These are phyloP conservation scores for Chenopodium quinoa DNA, from an alignment of 148 eudicot species.

Conservation along the genomic window DNA sequence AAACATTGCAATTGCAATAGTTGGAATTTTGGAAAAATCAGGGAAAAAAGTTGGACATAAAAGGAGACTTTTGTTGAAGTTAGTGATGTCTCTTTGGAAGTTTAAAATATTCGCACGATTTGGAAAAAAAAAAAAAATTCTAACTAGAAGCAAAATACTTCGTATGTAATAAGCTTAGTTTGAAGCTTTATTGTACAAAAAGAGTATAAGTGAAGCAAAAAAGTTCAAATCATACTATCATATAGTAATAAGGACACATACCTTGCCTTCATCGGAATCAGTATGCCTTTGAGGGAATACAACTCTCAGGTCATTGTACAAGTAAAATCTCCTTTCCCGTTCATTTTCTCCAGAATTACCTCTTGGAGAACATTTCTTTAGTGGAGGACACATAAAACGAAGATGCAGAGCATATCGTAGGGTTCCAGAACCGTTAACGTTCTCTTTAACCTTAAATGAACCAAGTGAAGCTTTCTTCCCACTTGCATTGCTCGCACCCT, in stretches of 20 bases:
- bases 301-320: slow-evolving; percentile 65
- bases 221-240: not conserved
- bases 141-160: not conserved
- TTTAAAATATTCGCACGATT: not conserved
- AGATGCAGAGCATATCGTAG: slow-evolving; percentile 90
- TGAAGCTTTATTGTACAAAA: not conserved
- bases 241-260: slow-evolving; percentile 27
- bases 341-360: slow-evolving; percentile 21
- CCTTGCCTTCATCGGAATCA: slow-evolving; percentile 89
- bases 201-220: not conserved
- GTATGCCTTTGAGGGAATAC: slow-evolving; percentile 88
- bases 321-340: slow-evolving; percentile 54
- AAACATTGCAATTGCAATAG: too few species aligned
- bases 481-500: slow-evolving; percentile 17
- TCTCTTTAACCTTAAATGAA: slow-evolving; percentile 41
- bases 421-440: slow-evolving; percentile 38
- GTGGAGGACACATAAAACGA: slow-evolving; percentile 67
- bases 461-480: slow-evolving; percentile 29
- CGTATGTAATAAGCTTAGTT: too few species aligned
- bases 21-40: too few species aligned
- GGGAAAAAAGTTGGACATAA: too few species aligned
- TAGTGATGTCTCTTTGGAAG: not conserved
- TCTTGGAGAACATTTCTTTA: slow-evolving; percentile 39
- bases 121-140: not conserved
- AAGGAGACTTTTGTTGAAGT: not conserved